Conservation (phyloP, 2,329 filamentous ascomycete species). For the Akanthomyces lecanii region DNA sequence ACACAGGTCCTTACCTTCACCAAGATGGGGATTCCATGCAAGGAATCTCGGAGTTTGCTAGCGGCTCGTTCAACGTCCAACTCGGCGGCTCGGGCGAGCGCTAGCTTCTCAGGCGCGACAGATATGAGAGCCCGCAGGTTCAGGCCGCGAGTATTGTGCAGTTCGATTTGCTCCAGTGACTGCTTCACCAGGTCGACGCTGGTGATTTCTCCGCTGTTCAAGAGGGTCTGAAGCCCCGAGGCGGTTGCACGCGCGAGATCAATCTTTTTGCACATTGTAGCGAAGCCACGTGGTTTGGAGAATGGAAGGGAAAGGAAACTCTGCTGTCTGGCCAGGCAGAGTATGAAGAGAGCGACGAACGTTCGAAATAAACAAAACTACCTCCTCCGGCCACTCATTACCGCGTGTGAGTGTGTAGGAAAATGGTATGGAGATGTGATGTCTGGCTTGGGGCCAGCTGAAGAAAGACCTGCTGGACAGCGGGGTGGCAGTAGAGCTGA, state of each 20-base stretch:
- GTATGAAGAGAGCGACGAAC: no score
- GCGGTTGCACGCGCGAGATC: neutral
- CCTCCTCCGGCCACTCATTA: neutral
- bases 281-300: no score
- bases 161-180: slow-evolving; percentile 19
- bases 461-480: no score
- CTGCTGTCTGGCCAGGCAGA: no score
- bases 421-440: no score
- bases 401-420: no score
- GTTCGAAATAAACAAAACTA: no score
- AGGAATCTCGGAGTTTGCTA: slow-evolving; percentile 17
- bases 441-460: no score
- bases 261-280: no score
- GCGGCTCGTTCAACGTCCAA: slow-evolving; percentile 19
- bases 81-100: slow-evolving; percentile 9
- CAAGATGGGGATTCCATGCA: slow-evolving; percentile 22
- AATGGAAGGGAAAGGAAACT: no score
- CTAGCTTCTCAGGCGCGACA: slow-evolving; percentile 4
- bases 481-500: no score
- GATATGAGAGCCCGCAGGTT: slow-evolving; percentile 19
- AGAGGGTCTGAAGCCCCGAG: neutral
- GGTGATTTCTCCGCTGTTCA: neutral
- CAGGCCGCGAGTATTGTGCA: slow-evolving; percentile 3
- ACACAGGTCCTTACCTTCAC: slow-evolving; percentile 18
- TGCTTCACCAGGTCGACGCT: slow-evolving; percentile 18